Evolutionary conservation across 805 yeast genomes (phyloP).

Genomic region (Metschnikowia matae): DNA sequence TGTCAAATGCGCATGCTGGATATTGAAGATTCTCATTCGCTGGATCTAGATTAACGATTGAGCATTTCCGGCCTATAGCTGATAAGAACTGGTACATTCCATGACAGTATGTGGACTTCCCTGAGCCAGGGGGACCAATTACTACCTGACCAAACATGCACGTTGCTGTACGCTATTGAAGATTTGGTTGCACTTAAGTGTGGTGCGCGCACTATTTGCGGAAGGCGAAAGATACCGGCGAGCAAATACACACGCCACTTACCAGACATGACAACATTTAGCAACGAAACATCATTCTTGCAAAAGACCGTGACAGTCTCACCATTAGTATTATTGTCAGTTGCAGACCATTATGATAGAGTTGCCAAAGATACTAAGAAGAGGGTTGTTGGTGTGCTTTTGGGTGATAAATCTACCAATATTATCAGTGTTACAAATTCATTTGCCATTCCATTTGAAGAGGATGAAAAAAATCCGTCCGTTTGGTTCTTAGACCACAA

Average conservation of each 20-base stretch:
- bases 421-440: constrained; percentile 79
- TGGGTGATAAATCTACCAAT: constrained; percentile 68
- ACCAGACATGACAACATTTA: constrained; percentile 21
- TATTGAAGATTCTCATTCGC: constrained; percentile 74
- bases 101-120: constrained; percentile 90
- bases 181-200: background rate
- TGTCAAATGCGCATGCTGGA: constrained; percentile 65
- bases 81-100: constrained; percentile 91
- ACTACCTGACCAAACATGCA: constrained; percentile 82
- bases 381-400: constrained; percentile 89
- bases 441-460: constrained; percentile 97
- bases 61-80: constrained; percentile 87
- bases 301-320: constrained; percentile 79
- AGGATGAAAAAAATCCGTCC: constrained; percentile 83
- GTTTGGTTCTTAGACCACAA: constrained; percentile 98
- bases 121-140: constrained; percentile 98
- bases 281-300: constrained; percentile 37
- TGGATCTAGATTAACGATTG: constrained; percentile 88
- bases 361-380: constrained; percentile 66
- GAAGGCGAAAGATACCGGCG: constrained; percentile 8
- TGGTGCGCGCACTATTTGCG: constrained; percentile 12
- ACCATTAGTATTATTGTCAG: constrained; percentile 89
- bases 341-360: constrained; percentile 92
- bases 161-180: background rate
- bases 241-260: constrained; percentile 3